A percentile compares a stretch with the other conserved stretches of the same genome.
These are phyloP conservation scores for Leccinum olivaceopallidum DNA, from an alignment of 768 basidiomycete genomes.

Conservation along the genomic window DNA sequence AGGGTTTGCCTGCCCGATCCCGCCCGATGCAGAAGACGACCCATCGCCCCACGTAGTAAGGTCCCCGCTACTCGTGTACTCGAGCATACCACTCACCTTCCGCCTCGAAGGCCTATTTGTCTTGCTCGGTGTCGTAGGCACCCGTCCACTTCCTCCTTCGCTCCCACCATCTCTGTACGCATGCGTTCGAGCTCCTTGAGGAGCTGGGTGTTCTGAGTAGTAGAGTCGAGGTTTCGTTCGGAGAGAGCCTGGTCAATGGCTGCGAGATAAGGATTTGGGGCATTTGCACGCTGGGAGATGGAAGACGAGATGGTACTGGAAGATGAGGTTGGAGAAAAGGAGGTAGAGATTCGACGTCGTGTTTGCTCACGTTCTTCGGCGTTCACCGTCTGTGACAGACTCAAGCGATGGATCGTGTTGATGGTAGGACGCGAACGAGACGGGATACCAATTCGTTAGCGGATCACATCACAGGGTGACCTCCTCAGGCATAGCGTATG, in stretches of 20 bases:
- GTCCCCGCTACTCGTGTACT: constrained; percentile 30
- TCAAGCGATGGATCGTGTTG: no score
- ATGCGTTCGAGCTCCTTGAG: no score
- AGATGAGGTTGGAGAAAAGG: constrained; percentile 27
- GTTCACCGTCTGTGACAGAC: no score
- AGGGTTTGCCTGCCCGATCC: constrained; percentile 23
- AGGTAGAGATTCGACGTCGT: constrained; percentile 21
- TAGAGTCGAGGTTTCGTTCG: no score
- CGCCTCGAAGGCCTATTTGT: constrained; percentile 21
- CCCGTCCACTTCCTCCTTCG: constrained; percentile 1
- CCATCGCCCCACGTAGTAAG: constrained; percentile 22
- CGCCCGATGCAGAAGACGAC: constrained; percentile 23
- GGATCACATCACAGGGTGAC: no score
- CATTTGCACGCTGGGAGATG: constrained; percentile 35
- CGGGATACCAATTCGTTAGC: no score
- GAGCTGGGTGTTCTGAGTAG: no score
- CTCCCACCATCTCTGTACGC: background rate
- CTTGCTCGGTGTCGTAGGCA: constrained; percentile 32
- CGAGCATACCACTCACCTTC: constrained; percentile 26
- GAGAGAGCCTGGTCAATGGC: no score
- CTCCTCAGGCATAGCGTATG: no score
- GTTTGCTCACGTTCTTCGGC: no score
- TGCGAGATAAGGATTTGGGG: no score
- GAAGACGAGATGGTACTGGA: constrained; percentile 40
- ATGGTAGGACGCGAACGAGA: no score